Base-by-base conservation (phyloP, 2,329 filamentous ascomycete genomes). In the Aureobasidium namibiae region DNA sequence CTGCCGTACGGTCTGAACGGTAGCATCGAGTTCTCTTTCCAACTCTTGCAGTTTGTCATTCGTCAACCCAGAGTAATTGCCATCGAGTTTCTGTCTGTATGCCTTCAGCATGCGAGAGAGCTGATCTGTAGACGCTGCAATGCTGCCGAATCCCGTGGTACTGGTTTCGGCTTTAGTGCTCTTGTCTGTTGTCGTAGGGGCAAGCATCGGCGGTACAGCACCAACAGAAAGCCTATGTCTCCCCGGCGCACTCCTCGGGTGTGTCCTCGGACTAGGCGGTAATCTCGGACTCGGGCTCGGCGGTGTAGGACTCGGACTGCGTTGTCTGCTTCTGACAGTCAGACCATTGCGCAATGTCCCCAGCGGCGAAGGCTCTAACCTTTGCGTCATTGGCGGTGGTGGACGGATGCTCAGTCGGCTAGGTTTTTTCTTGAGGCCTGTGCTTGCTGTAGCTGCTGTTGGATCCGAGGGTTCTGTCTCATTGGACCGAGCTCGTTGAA, bases 1-100 rank as follows among this genome's bases (percentile, higher is more conserved):
- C 24, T 52, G 33, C 16, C 45, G 33, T 0, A 53, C 60, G 18
- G 52, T 24, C 14, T 57, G 67, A 16, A 75, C 68, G 2, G 79
- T 79, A 4, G 76, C 68, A 31, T 76, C 76, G 13, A 86, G 72
- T 66, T 86, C 83, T 23, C 76, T 74, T 63, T 85, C 81, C 1
- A 86, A 72, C 57, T 84, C 82, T 53, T 75, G 75, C 1, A 79
- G 73, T 1, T 76, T 70, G 41, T 81, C 76, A 0, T 69, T 62
- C 29, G 69, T 68, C 26, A 83, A 69, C 11, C 69, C 70, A 23
- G 82, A 79, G 1, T 69, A 74, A 29, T 75, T 76, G 6, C 52
- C 64, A 16, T 62, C 56, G 2, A 85, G 74, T 61, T 82, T 82
- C 67, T 83, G 84, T 18, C 82, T 75, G 65, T 84, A 86, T 0